A percentile compares a stretch with the other conserved stretches of the same genome.
Conservation (phyloP, 1,284 basidiomycete genomes). For the Tylopilus sp. region DNA sequence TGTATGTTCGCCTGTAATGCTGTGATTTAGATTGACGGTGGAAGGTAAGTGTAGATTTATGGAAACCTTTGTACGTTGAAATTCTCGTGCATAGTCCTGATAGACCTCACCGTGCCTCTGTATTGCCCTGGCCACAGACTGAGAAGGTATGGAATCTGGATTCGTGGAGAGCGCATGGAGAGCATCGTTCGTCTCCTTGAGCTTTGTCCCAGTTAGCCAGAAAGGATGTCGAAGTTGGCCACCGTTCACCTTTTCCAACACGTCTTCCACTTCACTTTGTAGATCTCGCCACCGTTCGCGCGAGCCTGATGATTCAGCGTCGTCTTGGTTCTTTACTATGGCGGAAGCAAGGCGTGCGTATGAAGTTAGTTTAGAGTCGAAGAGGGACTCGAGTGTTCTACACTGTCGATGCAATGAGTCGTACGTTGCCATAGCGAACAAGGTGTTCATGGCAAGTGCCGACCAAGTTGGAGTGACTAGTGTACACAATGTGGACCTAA, state of each 20-base stretch:
- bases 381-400: slow-evolving; percentile 84
- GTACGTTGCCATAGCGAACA: slow-evolving; percentile 58
- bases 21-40: slow-evolving; percentile 1
- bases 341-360: slow-evolving; percentile 84
- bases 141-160: slow-evolving; percentile 65
- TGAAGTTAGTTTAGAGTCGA: slow-evolving; percentile 85
- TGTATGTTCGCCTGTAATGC: slow-evolving; percentile 70
- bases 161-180: slow-evolving; percentile 66
- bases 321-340: slow-evolving; percentile 60
- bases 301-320: slow-evolving; percentile 70
- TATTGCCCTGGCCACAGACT: slow-evolving; percentile 84
- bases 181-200: slow-evolving; percentile 80
- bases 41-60: background rate
- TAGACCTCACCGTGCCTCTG: slow-evolving; percentile 89
- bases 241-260: slow-evolving; percentile 76
- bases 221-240: background rate
- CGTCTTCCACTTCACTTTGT: slow-evolving; percentile 81
- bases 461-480: slow-evolving; percentile 10
- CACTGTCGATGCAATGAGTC: slow-evolving; percentile 83
- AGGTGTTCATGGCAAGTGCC: slow-evolving; percentile 19
- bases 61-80: slow-evolving; percentile 75
- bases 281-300: slow-evolving; percentile 73
- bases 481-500: slow-evolving; percentile 10
- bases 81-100: slow-evolving; percentile 83
- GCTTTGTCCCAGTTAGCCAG: slow-evolving; percentile 43